Evolutionary conservation across 371 early-diverging fungal genomes (phyloP).

Genomic region (Smittium culicis): DNA sequence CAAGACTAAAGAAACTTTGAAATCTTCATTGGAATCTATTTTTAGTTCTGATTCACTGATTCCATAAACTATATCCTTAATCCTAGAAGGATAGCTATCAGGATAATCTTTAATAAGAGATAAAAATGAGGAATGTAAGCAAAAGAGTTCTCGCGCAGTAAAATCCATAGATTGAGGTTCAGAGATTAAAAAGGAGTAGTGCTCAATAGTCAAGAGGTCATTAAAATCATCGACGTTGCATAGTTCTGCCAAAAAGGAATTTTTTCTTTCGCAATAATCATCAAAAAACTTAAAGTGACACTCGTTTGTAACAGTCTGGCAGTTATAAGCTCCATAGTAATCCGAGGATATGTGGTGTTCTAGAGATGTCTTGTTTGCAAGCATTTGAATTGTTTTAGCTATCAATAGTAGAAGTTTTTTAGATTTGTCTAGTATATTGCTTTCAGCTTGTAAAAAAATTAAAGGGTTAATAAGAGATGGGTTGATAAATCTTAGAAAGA

Average conservation of each 20-base stretch:
- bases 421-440: conserved; percentile 58
- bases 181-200: conserved; percentile 36
- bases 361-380: conserved; percentile 78
- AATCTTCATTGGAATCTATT: background rate
- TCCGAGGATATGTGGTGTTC: conserved; percentile 35
- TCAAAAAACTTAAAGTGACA: conserved; percentile 42
- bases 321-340: background rate
- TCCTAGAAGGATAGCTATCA: background rate
- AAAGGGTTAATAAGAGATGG: conserved; percentile 92
- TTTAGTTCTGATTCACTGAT: background rate
- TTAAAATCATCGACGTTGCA: conserved; percentile 92
- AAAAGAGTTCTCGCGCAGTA: background rate
- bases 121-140: background rate
- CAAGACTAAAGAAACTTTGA: background rate
- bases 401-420: conserved; percentile 78
- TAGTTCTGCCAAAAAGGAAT: conserved; percentile 71
- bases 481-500: conserved; percentile 88
- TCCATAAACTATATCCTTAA: background rate
- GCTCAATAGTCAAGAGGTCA: conserved; percentile 88
- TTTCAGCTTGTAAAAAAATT: conserved; percentile 79
- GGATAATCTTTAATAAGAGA: background rate
- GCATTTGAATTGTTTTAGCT: conserved; percentile 82
- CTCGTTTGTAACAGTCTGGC: background rate
- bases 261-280: conserved; percentile 67
- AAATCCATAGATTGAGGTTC: background rate